A percentile compares a stretch with the other conserved stretches of the same genome.
Conservation (phyloP, 768 basidiomycete genomes). For the Amyloporia xantha region DNA sequence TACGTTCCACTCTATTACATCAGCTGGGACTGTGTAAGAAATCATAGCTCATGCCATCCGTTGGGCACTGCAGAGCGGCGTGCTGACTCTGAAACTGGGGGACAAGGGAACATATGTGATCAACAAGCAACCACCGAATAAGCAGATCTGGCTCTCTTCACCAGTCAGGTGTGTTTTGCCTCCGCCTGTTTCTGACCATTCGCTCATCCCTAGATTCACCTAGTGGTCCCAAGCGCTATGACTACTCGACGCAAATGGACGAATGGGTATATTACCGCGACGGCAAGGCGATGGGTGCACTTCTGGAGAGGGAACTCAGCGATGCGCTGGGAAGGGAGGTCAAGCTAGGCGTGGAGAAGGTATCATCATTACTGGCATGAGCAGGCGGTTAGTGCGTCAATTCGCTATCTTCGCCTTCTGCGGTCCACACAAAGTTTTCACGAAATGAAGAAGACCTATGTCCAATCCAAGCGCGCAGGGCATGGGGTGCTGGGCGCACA, state of each 20-base stretch:
- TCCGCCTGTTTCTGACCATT: background rate
- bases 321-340: constrained; percentile 31
- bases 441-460: no score
- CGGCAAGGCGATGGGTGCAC: constrained; percentile 45
- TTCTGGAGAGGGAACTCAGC: constrained; percentile 69
- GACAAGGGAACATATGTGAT: constrained; percentile 84
- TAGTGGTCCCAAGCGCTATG: constrained; percentile 91
- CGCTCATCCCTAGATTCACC: background rate
- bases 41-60: background rate
- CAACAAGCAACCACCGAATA: constrained; percentile 96
- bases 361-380: constrained; percentile 14
- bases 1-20: constrained; percentile 34
- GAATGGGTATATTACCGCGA: constrained; percentile 79
- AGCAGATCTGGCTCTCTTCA: constrained; percentile 94
- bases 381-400: no score
- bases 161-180: constrained; percentile 61
- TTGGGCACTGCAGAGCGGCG: constrained; percentile 65
- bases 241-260: constrained; percentile 50
- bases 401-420: no score
- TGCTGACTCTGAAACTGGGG: constrained; percentile 75
- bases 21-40: background rate
- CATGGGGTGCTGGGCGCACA: no score
- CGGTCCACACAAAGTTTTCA: no score
- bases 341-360: constrained; percentile 23
- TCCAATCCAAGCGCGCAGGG: no score